These are phyloP conservation scores for Cercospora zeae-maydis DNA, from an alignment of 2,329 filamentous ascomycete genomes.

Conservation along the genomic window DNA sequence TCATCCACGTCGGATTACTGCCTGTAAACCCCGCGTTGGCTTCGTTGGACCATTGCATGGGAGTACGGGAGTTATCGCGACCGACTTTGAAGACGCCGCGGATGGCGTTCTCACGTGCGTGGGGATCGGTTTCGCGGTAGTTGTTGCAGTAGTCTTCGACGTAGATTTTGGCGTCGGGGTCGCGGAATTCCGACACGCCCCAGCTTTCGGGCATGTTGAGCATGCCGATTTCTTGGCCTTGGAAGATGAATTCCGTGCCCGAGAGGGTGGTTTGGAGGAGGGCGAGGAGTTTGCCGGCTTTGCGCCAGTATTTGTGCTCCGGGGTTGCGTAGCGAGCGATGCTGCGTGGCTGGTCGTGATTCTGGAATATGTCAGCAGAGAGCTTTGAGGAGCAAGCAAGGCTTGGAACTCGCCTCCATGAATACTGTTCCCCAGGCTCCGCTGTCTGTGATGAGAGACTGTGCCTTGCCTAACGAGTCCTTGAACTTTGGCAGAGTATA, in stretches of 20 bases:
- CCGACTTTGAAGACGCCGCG: conserved; percentile 56
- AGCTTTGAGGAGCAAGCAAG: no score
- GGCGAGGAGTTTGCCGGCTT: conserved; percentile 58
- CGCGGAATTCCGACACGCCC: conserved; percentile 35
- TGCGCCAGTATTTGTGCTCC: conserved; percentile 40
- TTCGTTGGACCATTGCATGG: conserved; percentile 66
- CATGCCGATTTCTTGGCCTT: conserved; percentile 68
- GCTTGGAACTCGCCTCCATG: conserved; percentile 51
- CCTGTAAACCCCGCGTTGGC: conserved; percentile 63
- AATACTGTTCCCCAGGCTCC: conserved; percentile 64
- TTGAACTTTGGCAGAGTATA: conserved; percentile 28
- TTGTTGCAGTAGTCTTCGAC: conserved; percentile 65
- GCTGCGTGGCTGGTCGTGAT: conserved; percentile 62
- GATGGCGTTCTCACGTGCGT: conserved; percentile 38
- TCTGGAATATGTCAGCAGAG: conserved; percentile 25
- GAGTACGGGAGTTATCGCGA: conserved; percentile 67
- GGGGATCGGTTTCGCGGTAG: conserved; percentile 40
- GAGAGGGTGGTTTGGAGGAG: conserved; percentile 56
- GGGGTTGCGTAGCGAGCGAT: conserved; percentile 45
- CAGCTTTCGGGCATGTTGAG: conserved; percentile 60
- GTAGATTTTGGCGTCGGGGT: conserved; percentile 24
- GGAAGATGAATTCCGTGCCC: conserved; percentile 65
- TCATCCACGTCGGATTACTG: conserved; percentile 63
- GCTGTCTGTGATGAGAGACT: conserved; percentile 52
- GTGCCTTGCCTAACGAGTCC: conserved; percentile 24